phyloP scores from a whole-genome alignment of 164 flowering plant genomes.

The Umbilicus rupestris region DNA sequence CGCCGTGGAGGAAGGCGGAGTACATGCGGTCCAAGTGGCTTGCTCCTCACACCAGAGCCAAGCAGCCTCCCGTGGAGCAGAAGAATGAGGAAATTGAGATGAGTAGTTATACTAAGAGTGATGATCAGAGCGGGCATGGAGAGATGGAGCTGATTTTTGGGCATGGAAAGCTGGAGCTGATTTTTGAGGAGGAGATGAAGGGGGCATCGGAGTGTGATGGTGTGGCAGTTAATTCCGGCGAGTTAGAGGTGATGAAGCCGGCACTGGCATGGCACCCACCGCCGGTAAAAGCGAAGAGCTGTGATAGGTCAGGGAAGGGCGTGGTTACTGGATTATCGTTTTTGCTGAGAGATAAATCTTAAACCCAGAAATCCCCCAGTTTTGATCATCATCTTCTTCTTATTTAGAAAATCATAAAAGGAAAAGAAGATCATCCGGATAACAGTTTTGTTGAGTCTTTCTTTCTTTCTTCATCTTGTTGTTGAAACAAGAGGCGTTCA shows the following conservation, averaged over 20 bases:
- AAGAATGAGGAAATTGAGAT: neutral
- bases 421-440: too few species aligned
- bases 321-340: neutral
- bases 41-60: conserved; percentile 28
- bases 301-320: neutral
- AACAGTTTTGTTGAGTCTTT: too few species aligned
- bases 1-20: conserved; percentile 70
- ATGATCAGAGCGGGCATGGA: neutral
- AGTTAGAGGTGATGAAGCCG: conserved; percentile 4
- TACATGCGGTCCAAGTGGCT: conserved; percentile 64
- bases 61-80: neutral
- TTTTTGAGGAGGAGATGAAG: neutral
- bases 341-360: neutral
- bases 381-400: neutral
- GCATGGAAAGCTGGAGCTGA: neutral
- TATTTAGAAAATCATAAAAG: neutral
- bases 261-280: neutral
- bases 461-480: too few species aligned
- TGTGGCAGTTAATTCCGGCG: neutral
- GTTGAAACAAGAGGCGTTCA: too few species aligned
- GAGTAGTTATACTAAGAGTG: neutral
- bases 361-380: neutral
- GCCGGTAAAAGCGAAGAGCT: conserved; percentile 6
- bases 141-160: neutral
- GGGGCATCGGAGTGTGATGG: neutral